Conservation (phyloP, 1,284 basidiomycete species). For the Boletus smithii region DNA sequence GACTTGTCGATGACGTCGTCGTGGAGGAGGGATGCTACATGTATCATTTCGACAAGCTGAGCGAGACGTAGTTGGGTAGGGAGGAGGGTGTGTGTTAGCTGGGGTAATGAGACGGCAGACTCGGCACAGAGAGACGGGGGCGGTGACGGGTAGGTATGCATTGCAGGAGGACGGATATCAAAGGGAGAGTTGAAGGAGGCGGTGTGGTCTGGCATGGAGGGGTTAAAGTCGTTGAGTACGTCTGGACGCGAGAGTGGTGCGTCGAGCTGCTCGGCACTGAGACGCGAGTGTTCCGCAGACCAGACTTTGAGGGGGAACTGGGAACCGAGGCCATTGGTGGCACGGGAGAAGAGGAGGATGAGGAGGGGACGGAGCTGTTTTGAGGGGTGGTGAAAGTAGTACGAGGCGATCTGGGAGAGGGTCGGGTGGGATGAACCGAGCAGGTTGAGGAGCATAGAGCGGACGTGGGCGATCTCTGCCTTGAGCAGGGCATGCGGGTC, state of each 20-base stretch:
- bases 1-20: slow-evolving; percentile 94
- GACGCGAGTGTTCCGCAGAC: slow-evolving; percentile 43
- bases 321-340: slow-evolving; percentile 78
- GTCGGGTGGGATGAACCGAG: slow-evolving; percentile 88
- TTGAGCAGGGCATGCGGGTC: slow-evolving; percentile 73
- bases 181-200: slow-evolving; percentile 50
- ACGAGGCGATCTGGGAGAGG: slow-evolving; percentile 85
- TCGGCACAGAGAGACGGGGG: slow-evolving; percentile 35
- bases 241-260: slow-evolving; percentile 67
- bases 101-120: slow-evolving; percentile 22
- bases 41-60: slow-evolving; percentile 98
- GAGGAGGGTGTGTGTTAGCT: slow-evolving; percentile 44
- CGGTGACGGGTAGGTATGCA: slow-evolving; percentile 35
- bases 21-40: slow-evolving; percentile 93
- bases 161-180: slow-evolving; percentile 41
- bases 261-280: slow-evolving; percentile 54
- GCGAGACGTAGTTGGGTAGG: slow-evolving; percentile 92
- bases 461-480: slow-evolving; percentile 72
- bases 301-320: slow-evolving; percentile 49
- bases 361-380: slow-evolving; percentile 92
- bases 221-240: slow-evolving; percentile 85
- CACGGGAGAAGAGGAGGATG: slow-evolving; percentile 87
- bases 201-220: slow-evolving; percentile 70
- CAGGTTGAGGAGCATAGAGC: slow-evolving; percentile 73
- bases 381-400: slow-evolving; percentile 87